phyloP scores from a whole-genome alignment of 31 red algal species.

The Bonnemaisonia californica region DNA sequence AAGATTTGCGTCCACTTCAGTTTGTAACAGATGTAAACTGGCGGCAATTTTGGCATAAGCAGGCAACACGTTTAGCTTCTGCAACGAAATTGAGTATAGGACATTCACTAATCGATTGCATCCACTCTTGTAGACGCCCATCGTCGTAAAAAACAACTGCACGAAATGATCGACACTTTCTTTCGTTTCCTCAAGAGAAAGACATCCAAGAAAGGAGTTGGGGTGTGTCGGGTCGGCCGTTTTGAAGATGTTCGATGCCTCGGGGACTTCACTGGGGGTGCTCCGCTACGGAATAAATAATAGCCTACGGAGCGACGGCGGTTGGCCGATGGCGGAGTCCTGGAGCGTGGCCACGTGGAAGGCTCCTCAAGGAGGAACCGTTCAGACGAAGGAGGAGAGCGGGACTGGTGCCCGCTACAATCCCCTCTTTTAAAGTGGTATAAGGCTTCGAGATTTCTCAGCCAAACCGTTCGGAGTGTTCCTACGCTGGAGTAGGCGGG shows the following conservation, averaged over 20 bases:
- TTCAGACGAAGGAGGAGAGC: no score
- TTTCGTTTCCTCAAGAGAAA: slow-evolving; percentile 55
- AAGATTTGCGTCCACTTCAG: slow-evolving; percentile 62
- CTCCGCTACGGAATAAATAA: no score
- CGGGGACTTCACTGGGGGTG: no score
- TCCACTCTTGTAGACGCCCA: slow-evolving; percentile 45
- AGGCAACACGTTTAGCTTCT: slow-evolving; percentile 83
- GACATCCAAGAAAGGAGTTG: slow-evolving; percentile 49
- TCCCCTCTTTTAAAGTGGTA: not conserved
- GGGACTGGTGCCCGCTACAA: not conserved
- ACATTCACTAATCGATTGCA: slow-evolving; percentile 70
- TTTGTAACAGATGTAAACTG: slow-evolving; percentile 50
- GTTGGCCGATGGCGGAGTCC: no score
- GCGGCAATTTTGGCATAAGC: slow-evolving; percentile 75
- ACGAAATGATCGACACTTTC: slow-evolving; percentile 75
- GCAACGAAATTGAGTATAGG: slow-evolving; percentile 61
- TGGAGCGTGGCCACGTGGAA: no score
- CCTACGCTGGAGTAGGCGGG: not conserved
- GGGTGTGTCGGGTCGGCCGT: no score
- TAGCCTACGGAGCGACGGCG: no score
- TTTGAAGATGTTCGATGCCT: no score
- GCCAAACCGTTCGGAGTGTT: not conserved
- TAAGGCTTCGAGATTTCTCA: not conserved
- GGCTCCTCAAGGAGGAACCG: no score
- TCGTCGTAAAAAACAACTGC: slow-evolving; percentile 46